Percentiles rank a stretch among this genome's conserved stretches.
Conservation (phyloP, 306 rosid species). For the Acacia crassicarpa region DNA sequence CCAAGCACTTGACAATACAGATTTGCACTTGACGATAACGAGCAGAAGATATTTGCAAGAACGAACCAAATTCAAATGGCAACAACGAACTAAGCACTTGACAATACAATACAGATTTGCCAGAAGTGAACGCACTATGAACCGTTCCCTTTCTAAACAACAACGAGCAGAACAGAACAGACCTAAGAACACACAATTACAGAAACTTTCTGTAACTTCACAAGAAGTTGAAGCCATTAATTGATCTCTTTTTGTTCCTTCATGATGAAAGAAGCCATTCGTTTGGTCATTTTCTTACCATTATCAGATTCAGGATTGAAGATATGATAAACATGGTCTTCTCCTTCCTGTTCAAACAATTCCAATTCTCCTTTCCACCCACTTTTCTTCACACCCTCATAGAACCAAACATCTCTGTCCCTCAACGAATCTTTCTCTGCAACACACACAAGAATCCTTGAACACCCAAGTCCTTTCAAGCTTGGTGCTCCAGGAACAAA, state of each 20-base stretch:
- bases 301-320: slow-evolving; percentile 12
- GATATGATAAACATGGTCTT: slow-evolving; percentile 32
- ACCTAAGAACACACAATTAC: not conserved
- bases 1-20: not conserved
- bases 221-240: not conserved
- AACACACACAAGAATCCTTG: slow-evolving; percentile 33
- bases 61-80: not conserved
- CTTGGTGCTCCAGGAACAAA: slow-evolving; percentile 28
- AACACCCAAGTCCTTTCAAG: slow-evolving; percentile 43
- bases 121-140: not conserved
- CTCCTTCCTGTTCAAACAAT: slow-evolving; percentile 28
- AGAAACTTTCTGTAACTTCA: not conserved
- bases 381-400: slow-evolving; percentile 35
- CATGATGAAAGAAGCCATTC: slow-evolving; percentile 20
- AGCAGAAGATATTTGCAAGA: not conserved
- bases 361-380: slow-evolving; percentile 42
- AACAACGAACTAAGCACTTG: not conserved
- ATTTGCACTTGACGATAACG: not conserved
- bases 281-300: slow-evolving; percentile 1
- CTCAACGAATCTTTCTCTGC: slow-evolving; percentile 20
- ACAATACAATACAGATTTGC: not conserved
- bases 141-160: not conserved
- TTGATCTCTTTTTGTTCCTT: not conserved
- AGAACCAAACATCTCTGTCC: slow-evolving; percentile 43
- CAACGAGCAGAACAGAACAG: not conserved